Conservation (phyloP, 2,329 filamentous ascomycete species). For the Dactylellina parvicollis region DNA sequence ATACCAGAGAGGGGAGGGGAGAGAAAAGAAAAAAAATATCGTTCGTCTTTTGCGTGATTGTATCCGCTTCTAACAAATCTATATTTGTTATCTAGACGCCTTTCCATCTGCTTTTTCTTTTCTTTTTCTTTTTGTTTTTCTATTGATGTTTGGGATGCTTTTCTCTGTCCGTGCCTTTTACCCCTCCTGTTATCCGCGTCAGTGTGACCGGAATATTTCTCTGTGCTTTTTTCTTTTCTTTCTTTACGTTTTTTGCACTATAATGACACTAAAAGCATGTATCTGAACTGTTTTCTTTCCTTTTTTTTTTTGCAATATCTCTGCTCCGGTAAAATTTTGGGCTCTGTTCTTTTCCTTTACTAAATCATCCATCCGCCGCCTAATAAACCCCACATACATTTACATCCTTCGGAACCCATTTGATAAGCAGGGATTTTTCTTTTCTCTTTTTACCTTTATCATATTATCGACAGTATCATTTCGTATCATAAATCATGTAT, state of each 20-base stretch:
- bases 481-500: conserved; percentile 37
- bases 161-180: conserved; percentile 4
- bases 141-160: not conserved
- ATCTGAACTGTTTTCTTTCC: not conserved
- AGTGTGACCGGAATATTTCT: conserved; percentile 8
- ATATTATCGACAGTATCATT: conserved; percentile 24
- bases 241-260: conserved; percentile 5
- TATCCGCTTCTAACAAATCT: conserved; percentile 48
- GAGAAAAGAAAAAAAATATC: conserved; percentile 39
- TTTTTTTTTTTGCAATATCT: conserved; percentile 4
- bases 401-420: too few species aligned
- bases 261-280: conserved; percentile 46
- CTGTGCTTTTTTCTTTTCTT: conserved; percentile 3
- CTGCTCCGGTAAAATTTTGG: conserved; percentile 10
- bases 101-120: conserved; percentile 30
- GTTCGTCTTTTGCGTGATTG: conserved; percentile 44
- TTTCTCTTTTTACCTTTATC: conserved; percentile 15
- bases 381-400: not conserved
- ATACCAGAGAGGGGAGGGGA: conserved; percentile 9
- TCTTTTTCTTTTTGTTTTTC: not conserved
- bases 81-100: conserved; percentile 36
- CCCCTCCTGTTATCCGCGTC: conserved; percentile 28
- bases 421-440: conserved; percentile 20
- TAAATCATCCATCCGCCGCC: conserved; percentile 9
- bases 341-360: not conserved